phyloP scores from a whole-genome alignment of 2,329 filamentous ascomycete genomes.

The Raffaelea ambrosiae region DNA sequence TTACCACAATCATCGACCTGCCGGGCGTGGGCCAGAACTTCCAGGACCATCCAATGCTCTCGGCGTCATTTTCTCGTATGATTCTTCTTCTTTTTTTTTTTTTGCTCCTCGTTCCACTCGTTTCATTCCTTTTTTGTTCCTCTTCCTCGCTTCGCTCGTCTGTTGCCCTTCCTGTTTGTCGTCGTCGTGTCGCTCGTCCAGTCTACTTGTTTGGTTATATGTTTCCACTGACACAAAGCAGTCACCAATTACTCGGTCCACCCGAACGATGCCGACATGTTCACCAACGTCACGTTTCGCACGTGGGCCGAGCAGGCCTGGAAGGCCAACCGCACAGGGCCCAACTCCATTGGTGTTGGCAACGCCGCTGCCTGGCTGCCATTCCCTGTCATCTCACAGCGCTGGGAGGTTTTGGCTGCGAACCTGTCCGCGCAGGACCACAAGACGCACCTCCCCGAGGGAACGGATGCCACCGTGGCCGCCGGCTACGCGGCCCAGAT shows the following conservation, averaged over 20 bases:
- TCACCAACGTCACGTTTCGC: constrained; percentile 17
- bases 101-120: constrained; percentile 15
- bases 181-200: no score
- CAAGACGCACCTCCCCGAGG: constrained; percentile 21
- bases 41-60: constrained; percentile 33
- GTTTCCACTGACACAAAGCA: constrained; percentile 8
- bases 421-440: constrained; percentile 21
- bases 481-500: constrained; percentile 29
- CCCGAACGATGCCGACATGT: constrained; percentile 14
- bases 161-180: neutral
- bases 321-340: constrained; percentile 18
- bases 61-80: constrained; percentile 18
- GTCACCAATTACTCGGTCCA: constrained; percentile 6
- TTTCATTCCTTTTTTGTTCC: constrained; percentile 20
- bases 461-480: constrained; percentile 24
- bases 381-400: constrained; percentile 22
- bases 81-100: constrained; percentile 10
- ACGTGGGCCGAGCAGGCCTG: constrained; percentile 16
- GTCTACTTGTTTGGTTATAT: no score
- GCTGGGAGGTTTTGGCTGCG: constrained; percentile 18
- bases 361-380: constrained; percentile 23
- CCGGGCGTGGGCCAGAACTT: constrained; percentile 40
- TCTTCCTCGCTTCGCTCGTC: constrained; percentile 13
- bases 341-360: constrained; percentile 19
- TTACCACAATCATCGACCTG: constrained; percentile 31